These are phyloP conservation scores for Trichoderma virens DNA, from an alignment of 495 filamentous ascomycete genomes.

Conservation along the genomic window DNA sequence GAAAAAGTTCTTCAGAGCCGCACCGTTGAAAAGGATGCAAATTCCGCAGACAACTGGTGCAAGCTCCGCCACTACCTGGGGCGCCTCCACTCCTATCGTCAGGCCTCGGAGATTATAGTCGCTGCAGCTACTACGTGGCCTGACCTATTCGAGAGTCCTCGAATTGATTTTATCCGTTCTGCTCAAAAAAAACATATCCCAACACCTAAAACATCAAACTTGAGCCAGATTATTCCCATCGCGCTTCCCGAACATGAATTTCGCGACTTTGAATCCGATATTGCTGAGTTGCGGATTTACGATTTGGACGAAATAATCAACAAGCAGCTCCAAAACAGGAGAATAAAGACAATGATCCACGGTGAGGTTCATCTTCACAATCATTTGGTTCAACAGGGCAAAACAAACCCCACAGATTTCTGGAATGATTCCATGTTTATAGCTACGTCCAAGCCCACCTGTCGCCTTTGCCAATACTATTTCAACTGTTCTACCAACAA, in stretches of 20 bases:
- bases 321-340: background rate
- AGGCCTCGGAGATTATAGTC: slow-evolving; percentile 11
- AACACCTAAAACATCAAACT: background rate
- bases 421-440: slow-evolving; percentile 15
- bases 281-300: background rate
- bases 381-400: slow-evolving; percentile 3
- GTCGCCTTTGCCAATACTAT: slow-evolving; percentile 14
- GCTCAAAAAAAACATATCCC: background rate
- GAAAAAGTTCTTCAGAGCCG: background rate
- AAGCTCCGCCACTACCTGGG: slow-evolving; percentile 11
- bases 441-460: slow-evolving; percentile 15
- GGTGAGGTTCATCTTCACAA: slow-evolving; percentile 5
- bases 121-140: slow-evolving; percentile 11
- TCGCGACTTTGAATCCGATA: background rate
- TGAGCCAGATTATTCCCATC: background rate
- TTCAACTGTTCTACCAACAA: slow-evolving; percentile 10
- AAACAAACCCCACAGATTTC: slow-evolving; percentile 10
- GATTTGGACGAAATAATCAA: background rate
- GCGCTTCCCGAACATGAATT: background rate
- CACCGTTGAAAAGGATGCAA: background rate
- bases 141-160: slow-evolving; percentile 13
- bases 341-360: background rate
- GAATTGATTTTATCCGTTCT: background rate
- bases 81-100: slow-evolving; percentile 13
- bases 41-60: slow-evolving; percentile 13